A percentile compares a stretch with the other conserved stretches of the same genome.
These are phyloP conservation scores for Nicotiana noctiflora DNA, from an alignment of 257 asterid genomes.

Conservation along the genomic window DNA sequence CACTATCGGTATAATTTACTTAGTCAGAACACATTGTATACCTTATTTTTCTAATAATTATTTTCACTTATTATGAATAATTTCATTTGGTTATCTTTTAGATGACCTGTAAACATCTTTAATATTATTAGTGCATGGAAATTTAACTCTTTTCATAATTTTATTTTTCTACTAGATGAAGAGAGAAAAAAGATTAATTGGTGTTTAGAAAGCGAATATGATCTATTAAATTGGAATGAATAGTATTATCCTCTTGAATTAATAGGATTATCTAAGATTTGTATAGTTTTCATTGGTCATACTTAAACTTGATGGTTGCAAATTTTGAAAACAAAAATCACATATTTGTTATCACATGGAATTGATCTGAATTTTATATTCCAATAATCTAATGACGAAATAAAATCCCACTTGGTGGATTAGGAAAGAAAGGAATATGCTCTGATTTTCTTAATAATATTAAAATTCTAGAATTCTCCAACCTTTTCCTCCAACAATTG, in stretches of 20 bases:
- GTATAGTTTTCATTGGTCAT: background rate
- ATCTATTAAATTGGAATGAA: background rate
- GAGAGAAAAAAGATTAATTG: background rate
- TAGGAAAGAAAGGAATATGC: background rate
- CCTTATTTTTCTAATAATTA: background rate
- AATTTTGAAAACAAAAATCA: background rate
- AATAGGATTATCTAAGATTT: background rate
- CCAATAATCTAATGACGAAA: background rate
- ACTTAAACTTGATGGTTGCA: background rate
- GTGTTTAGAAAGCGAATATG: background rate
- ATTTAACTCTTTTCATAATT: background rate
- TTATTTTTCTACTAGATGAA: background rate
- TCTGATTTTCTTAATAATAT: background rate
- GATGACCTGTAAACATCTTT: background rate
- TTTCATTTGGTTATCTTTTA: background rate
- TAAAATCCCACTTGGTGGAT: constrained; percentile 4
- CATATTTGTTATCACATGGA: background rate
- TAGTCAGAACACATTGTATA: background rate
- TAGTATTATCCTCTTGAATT: background rate
- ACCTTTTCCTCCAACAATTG: background rate
- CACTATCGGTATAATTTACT: no score
- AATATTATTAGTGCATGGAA: background rate
- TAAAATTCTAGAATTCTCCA: background rate
- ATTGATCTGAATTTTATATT: background rate
- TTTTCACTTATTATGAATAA: background rate